These are phyloP conservation scores for Centrapalus pauciflorus DNA, from an alignment of 129 eudicot genomes.

Conservation along the genomic window DNA sequence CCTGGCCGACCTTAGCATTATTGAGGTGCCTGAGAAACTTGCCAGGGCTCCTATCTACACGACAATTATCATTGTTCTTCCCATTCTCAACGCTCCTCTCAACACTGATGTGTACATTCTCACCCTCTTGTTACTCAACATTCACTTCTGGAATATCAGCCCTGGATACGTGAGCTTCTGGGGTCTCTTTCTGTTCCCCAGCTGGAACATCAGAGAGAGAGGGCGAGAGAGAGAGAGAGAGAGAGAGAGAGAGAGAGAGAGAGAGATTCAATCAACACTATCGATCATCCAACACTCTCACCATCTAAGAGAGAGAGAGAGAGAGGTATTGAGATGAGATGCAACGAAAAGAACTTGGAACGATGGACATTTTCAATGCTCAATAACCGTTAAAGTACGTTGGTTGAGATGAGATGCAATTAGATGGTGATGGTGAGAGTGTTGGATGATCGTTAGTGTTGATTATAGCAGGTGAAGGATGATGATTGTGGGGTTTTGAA, in stretches of 20 bases:
- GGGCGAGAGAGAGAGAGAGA: too few relatives aligned
- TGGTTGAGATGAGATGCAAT: not conserved
- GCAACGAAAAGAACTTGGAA: slow-evolving; percentile 47
- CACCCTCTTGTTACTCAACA: slow-evolving; percentile 37
- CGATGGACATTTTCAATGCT: slow-evolving; percentile 33
- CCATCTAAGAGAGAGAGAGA: too few relatives aligned
- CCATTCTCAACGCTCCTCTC: slow-evolving; percentile 33
- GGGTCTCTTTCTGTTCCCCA: slow-evolving; percentile 46
- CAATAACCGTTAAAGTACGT: not conserved
- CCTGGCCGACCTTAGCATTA: slow-evolving; percentile 25
- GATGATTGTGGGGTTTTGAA: slow-evolving; percentile 25
- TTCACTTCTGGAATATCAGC: slow-evolving; percentile 45
- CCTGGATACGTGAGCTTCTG: slow-evolving; percentile 37
- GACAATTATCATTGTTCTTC: slow-evolving; percentile 36
- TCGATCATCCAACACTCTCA: too few relatives aligned
- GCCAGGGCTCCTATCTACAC: slow-evolving; percentile 33
- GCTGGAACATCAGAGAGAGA: too few relatives aligned
- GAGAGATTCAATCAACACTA: too few relatives aligned
- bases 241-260: too few relatives aligned
- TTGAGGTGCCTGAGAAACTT: slow-evolving; percentile 35
- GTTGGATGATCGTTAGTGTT: slow-evolving; percentile 13
- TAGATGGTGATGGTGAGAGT: not conserved
- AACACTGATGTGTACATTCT: slow-evolving; percentile 38
- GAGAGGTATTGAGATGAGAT: too few relatives aligned
- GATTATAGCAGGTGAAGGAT: slow-evolving; percentile 22